Percentiles rank a stretch among this genome's conserved stretches.
These are phyloP conservation scores for Gracilaria domingensis DNA, from an alignment of 23 red algal genomes.

Conservation along the genomic window DNA sequence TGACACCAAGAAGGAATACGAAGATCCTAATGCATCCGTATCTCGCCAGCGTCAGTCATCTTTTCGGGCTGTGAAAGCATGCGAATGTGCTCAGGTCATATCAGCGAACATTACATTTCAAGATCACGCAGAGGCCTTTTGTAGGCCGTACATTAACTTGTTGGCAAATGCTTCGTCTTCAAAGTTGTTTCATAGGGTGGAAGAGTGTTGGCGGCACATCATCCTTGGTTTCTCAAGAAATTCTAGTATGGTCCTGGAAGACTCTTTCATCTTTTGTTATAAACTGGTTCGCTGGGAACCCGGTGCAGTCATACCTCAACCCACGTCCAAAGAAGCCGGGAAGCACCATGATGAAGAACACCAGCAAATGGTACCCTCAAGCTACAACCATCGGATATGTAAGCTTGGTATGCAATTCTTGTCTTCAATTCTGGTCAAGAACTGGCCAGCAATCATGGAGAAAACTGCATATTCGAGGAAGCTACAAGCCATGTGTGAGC, in stretches of 20 bases:
- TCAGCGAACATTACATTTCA: conserved; percentile 34
- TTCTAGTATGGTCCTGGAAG: conserved; percentile 11
- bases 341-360: neutral
- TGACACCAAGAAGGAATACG: conserved; percentile 48
- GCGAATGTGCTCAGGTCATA: conserved; percentile 49
- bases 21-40: conserved; percentile 64
- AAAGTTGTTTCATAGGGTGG: conserved; percentile 45
- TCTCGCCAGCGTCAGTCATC: conserved; percentile 48
- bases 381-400: conserved; percentile 5
- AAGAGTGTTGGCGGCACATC: conserved; percentile 53
- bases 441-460: conserved; percentile 1
- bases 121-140: conserved; percentile 24
- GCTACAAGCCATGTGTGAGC: conserved; percentile 55
- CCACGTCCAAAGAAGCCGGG: neutral
- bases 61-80: conserved; percentile 52
- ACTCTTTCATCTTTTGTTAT: conserved; percentile 53
- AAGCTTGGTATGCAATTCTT: conserved; percentile 50
- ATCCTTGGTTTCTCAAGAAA: conserved; percentile 56
- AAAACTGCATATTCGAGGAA: neutral
- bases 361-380: neutral
- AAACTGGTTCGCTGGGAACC: conserved; percentile 14
- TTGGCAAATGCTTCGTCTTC: conserved; percentile 30
- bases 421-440: conserved; percentile 28
- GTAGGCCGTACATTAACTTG: conserved; percentile 32
- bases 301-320: neutral